These are phyloP conservation scores for Phaeodactylum tricornutum DNA, from an alignment of 108 stramenopile species.

Conservation along the genomic window DNA sequence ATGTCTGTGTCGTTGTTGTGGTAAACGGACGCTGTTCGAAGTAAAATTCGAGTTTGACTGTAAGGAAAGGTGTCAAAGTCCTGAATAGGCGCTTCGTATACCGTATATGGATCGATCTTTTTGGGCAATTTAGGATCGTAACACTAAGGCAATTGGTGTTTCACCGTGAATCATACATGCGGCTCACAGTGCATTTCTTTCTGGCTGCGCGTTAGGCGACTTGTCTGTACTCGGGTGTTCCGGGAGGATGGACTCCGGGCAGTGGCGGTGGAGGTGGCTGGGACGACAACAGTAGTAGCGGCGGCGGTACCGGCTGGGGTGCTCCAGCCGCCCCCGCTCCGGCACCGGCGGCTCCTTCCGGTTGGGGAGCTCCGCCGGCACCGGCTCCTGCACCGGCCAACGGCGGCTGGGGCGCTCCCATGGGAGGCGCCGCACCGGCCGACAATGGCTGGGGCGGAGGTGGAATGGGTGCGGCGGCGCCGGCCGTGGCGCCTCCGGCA, in stretches of 20 bases:
- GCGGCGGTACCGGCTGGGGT: not conserved
- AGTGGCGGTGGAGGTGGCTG: not conserved
- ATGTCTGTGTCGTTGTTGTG: not conserved
- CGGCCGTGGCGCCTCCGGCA: conserved; percentile 9
- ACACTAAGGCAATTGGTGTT: not conserved
- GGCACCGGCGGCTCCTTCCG: not conserved
- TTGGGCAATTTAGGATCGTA: not conserved
- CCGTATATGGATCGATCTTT: too few species aligned
- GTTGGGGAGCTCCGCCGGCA: too few species aligned
- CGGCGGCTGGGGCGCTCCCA: not conserved
- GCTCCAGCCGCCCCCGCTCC: not conserved
- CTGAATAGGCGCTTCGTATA: too few species aligned
- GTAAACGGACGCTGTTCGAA: not conserved
- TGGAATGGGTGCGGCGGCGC: conserved; percentile 14
- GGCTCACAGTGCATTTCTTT: not conserved
- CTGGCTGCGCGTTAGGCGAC: not conserved
- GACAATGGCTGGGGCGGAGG: too few species aligned
- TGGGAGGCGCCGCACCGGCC: conserved; percentile 10
- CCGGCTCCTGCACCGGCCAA: not conserved
- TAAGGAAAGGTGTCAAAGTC: too few species aligned
- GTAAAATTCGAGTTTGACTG: too few species aligned
- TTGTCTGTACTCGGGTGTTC: not conserved
- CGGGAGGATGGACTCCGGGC: not conserved
- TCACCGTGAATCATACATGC: not conserved
- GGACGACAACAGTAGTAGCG: too few species aligned